Conservation (phyloP, 371 early-diverging fungal species). For the Mortierella sp. region DNA sequence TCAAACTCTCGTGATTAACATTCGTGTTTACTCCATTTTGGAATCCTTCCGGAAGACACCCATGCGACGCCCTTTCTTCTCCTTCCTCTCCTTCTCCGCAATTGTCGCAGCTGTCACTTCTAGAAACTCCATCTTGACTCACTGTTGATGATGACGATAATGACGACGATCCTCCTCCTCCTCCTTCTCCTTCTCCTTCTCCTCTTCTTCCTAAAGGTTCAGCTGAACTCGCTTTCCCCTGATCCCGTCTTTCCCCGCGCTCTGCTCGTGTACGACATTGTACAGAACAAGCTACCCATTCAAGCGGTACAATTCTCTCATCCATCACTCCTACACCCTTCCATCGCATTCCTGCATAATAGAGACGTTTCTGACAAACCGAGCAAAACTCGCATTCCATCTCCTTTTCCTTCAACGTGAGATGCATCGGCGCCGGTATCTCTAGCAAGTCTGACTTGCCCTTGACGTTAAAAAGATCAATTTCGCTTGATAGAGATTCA, state of each 20-base stretch:
- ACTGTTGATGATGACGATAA: neutral
- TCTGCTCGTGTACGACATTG: constrained; percentile 42
- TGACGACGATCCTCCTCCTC: neutral
- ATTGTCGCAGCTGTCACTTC: neutral
- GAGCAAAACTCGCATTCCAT: constrained; percentile 46
- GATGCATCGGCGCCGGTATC: constrained; percentile 18
- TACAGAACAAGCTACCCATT: constrained; percentile 53
- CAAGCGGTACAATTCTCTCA: constrained; percentile 50
- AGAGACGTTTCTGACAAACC: constrained; percentile 44
- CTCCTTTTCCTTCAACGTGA: constrained; percentile 33
- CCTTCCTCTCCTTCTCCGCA: too few relatives aligned
- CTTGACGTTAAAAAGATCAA: neutral
- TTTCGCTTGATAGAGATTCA: neutral
- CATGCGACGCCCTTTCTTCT: too few relatives aligned
- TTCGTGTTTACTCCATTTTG: neutral
- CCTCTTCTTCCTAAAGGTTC: too few relatives aligned
- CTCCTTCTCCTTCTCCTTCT: too few relatives aligned
- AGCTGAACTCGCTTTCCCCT: neutral
- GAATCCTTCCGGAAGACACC: neutral
- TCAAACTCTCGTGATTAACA: constrained; percentile 6
- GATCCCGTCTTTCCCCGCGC: constrained; percentile 20
- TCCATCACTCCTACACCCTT: constrained; percentile 55
- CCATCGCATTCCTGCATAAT: constrained; percentile 50
- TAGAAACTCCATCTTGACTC: neutral
- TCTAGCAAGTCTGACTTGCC: neutral